Conservation (phyloP, 805 yeast genomes). For the Pichia occidentalis region DNA sequence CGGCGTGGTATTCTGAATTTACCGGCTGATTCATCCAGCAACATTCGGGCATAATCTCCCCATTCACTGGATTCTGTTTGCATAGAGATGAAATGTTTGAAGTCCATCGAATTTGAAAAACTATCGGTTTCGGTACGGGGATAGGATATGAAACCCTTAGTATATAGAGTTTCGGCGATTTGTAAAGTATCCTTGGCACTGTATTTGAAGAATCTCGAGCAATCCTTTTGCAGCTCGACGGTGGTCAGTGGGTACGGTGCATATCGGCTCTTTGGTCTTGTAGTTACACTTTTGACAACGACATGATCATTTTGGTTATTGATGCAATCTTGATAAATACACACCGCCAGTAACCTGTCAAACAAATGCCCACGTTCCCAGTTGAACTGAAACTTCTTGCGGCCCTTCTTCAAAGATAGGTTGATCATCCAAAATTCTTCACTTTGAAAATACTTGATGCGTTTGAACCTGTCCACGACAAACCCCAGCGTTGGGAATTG, state of each 20-base stretch:
- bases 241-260: constrained; percentile 92
- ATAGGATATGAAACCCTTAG: constrained; percentile 80
- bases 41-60: constrained; percentile 60
- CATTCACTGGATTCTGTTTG: constrained; percentile 54
- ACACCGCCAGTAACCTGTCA: constrained; percentile 59
- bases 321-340: constrained; percentile 65
- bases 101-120: constrained; percentile 73
- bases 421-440: constrained; percentile 79
- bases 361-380: constrained; percentile 74
- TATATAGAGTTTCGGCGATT: constrained; percentile 79
- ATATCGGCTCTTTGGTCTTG: constrained; percentile 65
- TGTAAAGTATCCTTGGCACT: constrained; percentile 74
- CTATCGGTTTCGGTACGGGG: constrained; percentile 97
- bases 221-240: constrained; percentile 84
- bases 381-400: constrained; percentile 37
- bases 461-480: constrained; percentile 82
- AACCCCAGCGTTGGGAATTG: constrained; percentile 97
- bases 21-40: constrained; percentile 33
- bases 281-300: constrained; percentile 41
- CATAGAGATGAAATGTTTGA: constrained; percentile 50
- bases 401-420: constrained; percentile 42
- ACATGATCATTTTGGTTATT: constrained; percentile 40
- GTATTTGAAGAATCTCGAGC: constrained; percentile 66
- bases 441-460: constrained; percentile 63
- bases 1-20: constrained; percentile 61